Conservation (phyloP, 2,329 filamentous ascomycete genomes). For the Cryphonectria naterciae region DNA sequence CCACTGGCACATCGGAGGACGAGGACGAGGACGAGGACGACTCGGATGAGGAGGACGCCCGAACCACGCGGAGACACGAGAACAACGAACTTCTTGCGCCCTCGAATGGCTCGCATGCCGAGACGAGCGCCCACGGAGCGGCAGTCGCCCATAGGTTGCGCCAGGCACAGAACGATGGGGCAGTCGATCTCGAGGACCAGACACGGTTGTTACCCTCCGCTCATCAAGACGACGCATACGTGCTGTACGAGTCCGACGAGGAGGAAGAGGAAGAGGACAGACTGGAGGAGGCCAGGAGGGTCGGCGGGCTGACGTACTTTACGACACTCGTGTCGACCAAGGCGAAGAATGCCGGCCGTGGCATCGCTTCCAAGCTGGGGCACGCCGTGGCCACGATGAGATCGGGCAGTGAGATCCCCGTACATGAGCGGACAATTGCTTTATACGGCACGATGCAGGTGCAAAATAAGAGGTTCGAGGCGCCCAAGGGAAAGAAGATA, state of each 20-base stretch:
- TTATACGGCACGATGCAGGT: conserved; percentile 61
- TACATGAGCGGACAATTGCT: conserved; percentile 56
- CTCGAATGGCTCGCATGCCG: conserved; percentile 32
- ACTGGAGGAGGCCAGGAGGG: conserved; percentile 75
- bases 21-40: conserved; percentile 74
- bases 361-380: conserved; percentile 46
- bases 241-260: conserved; percentile 88
- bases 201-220: conserved; percentile 57
- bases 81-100: conserved; percentile 19
- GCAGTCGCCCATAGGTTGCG: conserved; percentile 34
- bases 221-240: conserved; percentile 70
- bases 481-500: conserved; percentile 85
- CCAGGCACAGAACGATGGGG: conserved; percentile 42
- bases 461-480: conserved; percentile 65
- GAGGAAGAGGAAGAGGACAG: conserved; percentile 77
- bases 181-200: conserved; percentile 78
- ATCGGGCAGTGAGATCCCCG: conserved; percentile 58
- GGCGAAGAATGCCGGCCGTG: conserved; percentile 47
- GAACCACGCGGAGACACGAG: conserved; percentile 17
- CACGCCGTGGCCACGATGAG: conserved; percentile 60
- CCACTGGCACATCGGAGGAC: conserved; percentile 76
- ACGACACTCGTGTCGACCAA: conserved; percentile 59
- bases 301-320: conserved; percentile 79
- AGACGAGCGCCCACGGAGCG: conserved; percentile 43
- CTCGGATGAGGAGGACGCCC: conserved; percentile 65